A percentile compares a stretch with the other conserved stretches of the same genome.
These are phyloP conservation scores for Magnaporthales sp. DNA, from an alignment of 2,329 filamentous ascomycete species.

Conservation along the genomic window DNA sequence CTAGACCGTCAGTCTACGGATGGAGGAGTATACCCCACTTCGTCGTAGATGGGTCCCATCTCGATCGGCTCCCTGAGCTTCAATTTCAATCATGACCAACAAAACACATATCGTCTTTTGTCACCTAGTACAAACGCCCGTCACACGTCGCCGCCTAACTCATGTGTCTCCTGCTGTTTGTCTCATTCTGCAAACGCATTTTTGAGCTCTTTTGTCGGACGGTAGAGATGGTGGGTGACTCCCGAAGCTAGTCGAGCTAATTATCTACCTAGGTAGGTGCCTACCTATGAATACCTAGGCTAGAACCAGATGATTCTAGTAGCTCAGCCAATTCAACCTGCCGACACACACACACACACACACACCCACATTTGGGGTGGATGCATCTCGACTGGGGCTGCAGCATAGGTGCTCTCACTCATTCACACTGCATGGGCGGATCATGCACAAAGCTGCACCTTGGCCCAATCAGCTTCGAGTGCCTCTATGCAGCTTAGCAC, in stretches of 20 bases:
- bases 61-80: not conserved
- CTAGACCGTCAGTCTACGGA: no score
- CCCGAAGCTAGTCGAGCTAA: not conserved
- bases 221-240: not conserved
- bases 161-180: not conserved
- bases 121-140: not conserved
- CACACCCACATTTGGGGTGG: not conserved
- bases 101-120: not conserved
- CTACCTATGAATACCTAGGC: no score
- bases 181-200: not conserved
- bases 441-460: not conserved
- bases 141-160: not conserved
- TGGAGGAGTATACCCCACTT: no score
- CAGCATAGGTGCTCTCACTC: not conserved
- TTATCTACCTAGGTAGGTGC: no score
- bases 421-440: not conserved
- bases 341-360: not conserved
- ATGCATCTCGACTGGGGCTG: not conserved
- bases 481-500: slow-evolving; percentile 1
- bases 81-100: not conserved
- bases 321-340: not conserved
- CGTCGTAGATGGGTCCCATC: not conserved
- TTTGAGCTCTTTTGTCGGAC: not conserved
- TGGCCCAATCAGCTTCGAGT: not conserved
- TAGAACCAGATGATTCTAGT: not conserved